A percentile compares a stretch with the other conserved stretches of the same genome.
Evolutionary conservation across 1,284 basidiomycete genomes (phyloP).

Genomic region (Ganoderma boninense): DNA sequence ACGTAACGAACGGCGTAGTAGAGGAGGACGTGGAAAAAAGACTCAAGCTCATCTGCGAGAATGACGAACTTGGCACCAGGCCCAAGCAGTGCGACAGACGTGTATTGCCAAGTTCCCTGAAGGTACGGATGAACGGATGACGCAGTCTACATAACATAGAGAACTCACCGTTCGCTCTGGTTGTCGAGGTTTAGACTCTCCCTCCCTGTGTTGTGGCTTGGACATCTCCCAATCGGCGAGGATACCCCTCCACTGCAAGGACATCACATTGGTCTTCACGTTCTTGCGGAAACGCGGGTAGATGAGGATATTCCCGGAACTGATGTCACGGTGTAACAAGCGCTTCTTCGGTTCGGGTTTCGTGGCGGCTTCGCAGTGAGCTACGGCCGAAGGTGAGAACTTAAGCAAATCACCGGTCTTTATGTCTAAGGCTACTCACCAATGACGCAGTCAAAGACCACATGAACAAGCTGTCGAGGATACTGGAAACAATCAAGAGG

Average conservation of each 20-base stretch:
- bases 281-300: background rate
- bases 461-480: background rate
- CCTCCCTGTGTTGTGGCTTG: conserved; percentile 8
- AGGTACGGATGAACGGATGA: background rate
- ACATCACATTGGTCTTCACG: background rate
- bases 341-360: background rate
- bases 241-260: conserved; percentile 19
- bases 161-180: conserved; percentile 14
- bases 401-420: no score
- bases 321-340: conserved; percentile 11
- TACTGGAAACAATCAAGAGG: background rate
- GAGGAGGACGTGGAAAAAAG: conserved; percentile 25
- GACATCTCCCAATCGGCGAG: conserved; percentile 28
- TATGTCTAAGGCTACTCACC: conserved; percentile 2
- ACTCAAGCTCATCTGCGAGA: conserved; percentile 24
- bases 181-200: conserved; percentile 4
- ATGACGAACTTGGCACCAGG: conserved; percentile 8
- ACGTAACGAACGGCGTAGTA: conserved; percentile 25
- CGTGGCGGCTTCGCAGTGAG: background rate
- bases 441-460: conserved; percentile 9
- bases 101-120: conserved; percentile 28
- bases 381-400: background rate
- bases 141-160: background rate
- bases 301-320: conserved; percentile 15
- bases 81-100: conserved; percentile 11